These are phyloP conservation scores for Chenopodium berlandieri DNA, from an alignment of 148 eudicot species.

Conservation along the genomic window DNA sequence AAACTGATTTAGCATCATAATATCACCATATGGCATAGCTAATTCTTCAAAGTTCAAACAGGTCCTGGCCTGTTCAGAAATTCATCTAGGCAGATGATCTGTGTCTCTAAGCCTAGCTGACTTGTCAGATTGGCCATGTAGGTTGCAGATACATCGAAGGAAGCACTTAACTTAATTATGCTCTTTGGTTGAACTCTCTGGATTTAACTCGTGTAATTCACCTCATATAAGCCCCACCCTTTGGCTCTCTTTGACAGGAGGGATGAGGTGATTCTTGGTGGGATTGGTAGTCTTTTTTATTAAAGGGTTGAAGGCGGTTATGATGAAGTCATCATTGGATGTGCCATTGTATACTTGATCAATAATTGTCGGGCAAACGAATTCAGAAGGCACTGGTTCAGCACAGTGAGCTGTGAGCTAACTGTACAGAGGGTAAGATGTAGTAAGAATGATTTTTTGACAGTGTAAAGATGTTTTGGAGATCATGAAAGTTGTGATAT, in stretches of 20 bases:
- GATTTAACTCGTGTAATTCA: constrained; percentile 10
- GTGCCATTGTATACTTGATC: constrained; percentile 22
- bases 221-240: constrained; percentile 1
- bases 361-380: constrained; percentile 13
- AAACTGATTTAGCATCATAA: constrained; percentile 12
- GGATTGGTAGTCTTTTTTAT: neutral
- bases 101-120: constrained; percentile 19
- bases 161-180: constrained; percentile 14
- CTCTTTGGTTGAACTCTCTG: constrained; percentile 18
- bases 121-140: constrained; percentile 22
- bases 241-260: neutral
- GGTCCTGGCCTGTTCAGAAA: neutral
- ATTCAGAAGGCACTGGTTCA: constrained; percentile 17
- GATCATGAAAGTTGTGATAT: too few relatives aligned
- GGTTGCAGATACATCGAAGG: constrained; percentile 20
- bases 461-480: too few relatives aligned
- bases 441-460: too few relatives aligned
- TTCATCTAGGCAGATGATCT: constrained; percentile 20
- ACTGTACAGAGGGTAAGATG: too few relatives aligned
- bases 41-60: constrained; percentile 23
- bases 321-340: constrained; percentile 12
- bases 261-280: neutral
- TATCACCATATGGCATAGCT: constrained; percentile 19
- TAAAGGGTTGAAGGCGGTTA: too few relatives aligned
- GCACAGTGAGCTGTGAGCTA: too few relatives aligned